Evolutionary conservation across 2,329 filamentous ascomycete genomes (phyloP), one percentile per base, ranked within the genome.

Genomic region (Grosmannia penicillata): DNA sequence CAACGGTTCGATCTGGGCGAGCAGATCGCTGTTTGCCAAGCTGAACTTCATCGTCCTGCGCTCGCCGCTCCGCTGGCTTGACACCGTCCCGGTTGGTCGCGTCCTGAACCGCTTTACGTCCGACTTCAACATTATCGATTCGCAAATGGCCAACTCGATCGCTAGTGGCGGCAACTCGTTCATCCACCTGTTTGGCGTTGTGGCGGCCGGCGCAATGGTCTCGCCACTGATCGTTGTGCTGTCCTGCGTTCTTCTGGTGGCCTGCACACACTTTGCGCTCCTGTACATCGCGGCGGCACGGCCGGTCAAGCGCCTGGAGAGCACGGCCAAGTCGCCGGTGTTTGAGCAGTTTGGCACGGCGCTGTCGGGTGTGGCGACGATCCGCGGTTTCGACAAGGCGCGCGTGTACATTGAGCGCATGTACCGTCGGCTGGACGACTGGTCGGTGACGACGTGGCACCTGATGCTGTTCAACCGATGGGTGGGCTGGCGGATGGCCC

Each of bases 271-370:
- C 43, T 69, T 76, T 39, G 77, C 75, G 1, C 50, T 65, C 4
- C 62, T 61, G 26, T 91, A 82, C 50, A 65, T 91, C 6, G 59
- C 68, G n/a, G 81, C 71, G 1, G 81, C 82, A 0, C 67, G 83
- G 28, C 81, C 85, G 24, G 67, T 81, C 43, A 89, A 87, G 58
- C 68, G 83, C 6, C 67, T 89, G 1, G 82, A 89, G 54, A 83
- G 77, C 46, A 83, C 70, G 4, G 71, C 75, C 39, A 87, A 85
- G 55, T 82, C 77, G 0, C 83, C 83, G 0, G 75, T 89, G 1
- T 87, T 85, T 48, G 82, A 89, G 53, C 75, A 83, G 44, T 87
- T 89, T 49, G 78, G 77, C 10, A 75, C 79, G 1, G 73, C 79
- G 0, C 66, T 89, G 9, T 69, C 72, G 0, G 83, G 83, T 6